Evolutionary conservation across 169 alveolate species (phyloP), one percentile per base, ranked within the genome.

Genomic region (Plasmodium yoelii): DNA sequence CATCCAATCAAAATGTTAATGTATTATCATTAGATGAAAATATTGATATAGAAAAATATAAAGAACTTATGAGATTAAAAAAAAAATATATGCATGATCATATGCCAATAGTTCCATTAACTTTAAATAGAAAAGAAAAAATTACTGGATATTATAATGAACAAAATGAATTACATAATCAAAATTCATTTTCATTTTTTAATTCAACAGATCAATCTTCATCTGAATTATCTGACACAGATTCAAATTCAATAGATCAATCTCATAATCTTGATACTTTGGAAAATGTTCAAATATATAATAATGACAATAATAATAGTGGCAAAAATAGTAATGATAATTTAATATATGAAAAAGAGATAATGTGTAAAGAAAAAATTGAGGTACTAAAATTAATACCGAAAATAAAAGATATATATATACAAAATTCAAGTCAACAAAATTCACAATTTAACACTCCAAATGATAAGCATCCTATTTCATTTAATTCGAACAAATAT

Each of bases 31-130:
- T 77, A 9, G 28, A 67, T 49, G 89, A 77, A 77, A 77, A 77
- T 65, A 34, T 77, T 44, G 73, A 77, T 77, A 67, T 77, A 4
- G 89, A 77, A 65, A 77, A 77, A 26, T 77, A 77, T 46, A 77
- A 77, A 51, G 80, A 77, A 77, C 53, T 77, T 55, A 77, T 77
- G 80, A 65, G 28, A 55, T 77, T 77, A 51, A 77, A 65, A 49
- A 77, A 77, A 77, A 77, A 65, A 64, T 77, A 77, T 77, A 59
- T 77, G 22, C 89, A 77, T 77, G 89, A 77, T 34, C 89, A 77
- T 65, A 77, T 77, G 89, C 89, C 89, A 9, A 77, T 77, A 26
- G 64, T 77, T 34, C 89, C 89, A 5, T 49, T 77, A 34, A 42
- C 80, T 6, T 51, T 77, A 65, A 64, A 77, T 65, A 68, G 80